Base-by-base conservation (phyloP, 2,329 filamentous ascomycete genomes). In the Aspergillus melleus region DNA sequence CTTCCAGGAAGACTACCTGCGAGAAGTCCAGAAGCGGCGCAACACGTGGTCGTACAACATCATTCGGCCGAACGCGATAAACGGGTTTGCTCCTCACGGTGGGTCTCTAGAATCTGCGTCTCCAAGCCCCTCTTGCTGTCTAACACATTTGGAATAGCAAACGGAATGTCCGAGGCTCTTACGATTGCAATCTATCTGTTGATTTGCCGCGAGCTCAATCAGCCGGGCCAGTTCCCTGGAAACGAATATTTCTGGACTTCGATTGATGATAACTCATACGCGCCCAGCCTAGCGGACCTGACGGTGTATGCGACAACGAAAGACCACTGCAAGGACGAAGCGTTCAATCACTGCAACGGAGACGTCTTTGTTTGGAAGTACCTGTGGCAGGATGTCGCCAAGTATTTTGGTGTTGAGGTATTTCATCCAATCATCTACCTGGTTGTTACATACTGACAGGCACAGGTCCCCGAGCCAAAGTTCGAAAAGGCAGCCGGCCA, bases 81-180 rank as follows among this genome's bases (percentile, higher is more conserved):
- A 66, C 20, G 71, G 71, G 5, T 73, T 67, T 42, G 64, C 70
- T 3, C 71, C 69, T 12, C 61, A 64, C 52, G 66, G 69, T 70
- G 53, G 3, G 62, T 64, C 8, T 9, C 42, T 29, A 12, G 6
- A 14, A 47, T 47, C 22, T 16, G 11, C 44, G 16, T 8, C 1
- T 16, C 44, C 49, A 8, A 4, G 14, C 10, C 1, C 36, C 30
- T 11, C 20, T 52, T 2, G 20, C 9, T 16, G 5, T 50, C 46
- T 50, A 10, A n/a, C 20, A 20, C 4, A 14, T 22, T 5, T 14
- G 1, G 8, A 16, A 26, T 26, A 65, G 65, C 64, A 32, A 70
- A 72, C 29, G 70, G 69, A 22, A 74, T 72, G 70, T 72, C 70
- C 1, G 63, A 69, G 22, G 66, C 64, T 2, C 19, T 74, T 3